Evolutionary conservation across 1,139 yeast genomes (phyloP).

Genomic region (Pneumocystis sp.): DNA sequence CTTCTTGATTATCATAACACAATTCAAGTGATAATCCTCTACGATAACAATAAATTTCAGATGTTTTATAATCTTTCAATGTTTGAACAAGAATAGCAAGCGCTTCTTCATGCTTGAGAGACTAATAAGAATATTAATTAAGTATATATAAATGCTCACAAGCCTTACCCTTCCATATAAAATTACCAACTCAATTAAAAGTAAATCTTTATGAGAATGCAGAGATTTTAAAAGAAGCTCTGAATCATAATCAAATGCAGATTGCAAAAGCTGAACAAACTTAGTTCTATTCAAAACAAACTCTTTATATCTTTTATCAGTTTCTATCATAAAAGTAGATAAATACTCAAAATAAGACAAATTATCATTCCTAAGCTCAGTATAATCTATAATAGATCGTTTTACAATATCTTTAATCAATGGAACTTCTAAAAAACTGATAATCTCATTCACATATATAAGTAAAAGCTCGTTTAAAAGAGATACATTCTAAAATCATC

Average conservation of each 20-base stretch:
- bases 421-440: conserved; percentile 17
- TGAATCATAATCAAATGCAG: conserved; percentile 19
- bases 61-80: conserved; percentile 25
- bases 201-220: conserved; percentile 20
- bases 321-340: conserved; percentile 9
- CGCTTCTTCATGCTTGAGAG: conserved; percentile 22
- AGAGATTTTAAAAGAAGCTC: conserved; percentile 18
- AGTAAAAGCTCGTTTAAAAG: conserved; percentile 25
- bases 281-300: conserved; percentile 19
- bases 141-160: background rate
- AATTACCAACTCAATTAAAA: conserved; percentile 24
- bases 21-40: conserved; percentile 15
- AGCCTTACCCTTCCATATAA: conserved; percentile 19
- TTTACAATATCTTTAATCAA: conserved; percentile 16
- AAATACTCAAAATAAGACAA: conserved; percentile 23
- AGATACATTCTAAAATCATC: conserved; percentile 6
- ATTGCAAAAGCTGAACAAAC: conserved; percentile 18
- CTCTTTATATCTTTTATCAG: conserved; percentile 6
- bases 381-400: conserved; percentile 20
- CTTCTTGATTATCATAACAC: conserved; percentile 5
- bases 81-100: conserved; percentile 22
- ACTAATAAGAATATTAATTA: conserved; percentile 10
- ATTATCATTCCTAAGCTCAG: conserved; percentile 24
- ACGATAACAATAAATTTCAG: conserved; percentile 23
- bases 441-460: conserved; percentile 24